Percentiles rank a stretch among this genome's conserved stretches.
Conservation (phyloP, 805 yeast genomes). For the Metschnikowia shivogae region DNA sequence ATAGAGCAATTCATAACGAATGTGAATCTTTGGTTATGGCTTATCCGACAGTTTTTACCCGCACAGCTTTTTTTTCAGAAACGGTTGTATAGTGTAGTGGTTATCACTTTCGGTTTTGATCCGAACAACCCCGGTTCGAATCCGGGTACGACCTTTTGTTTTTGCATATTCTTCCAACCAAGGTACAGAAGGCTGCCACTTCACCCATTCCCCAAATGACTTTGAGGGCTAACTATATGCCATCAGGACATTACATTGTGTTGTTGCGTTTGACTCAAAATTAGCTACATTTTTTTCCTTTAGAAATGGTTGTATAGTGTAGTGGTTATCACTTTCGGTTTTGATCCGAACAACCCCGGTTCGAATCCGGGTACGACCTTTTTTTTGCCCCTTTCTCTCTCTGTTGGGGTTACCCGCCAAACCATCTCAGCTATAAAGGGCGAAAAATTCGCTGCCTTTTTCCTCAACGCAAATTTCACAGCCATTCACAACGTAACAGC, state of each 20-base stretch:
- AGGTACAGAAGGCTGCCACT: too few species aligned
- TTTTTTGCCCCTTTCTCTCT: constrained; percentile 10
- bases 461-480: constrained; percentile 60
- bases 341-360: constrained; percentile 80
- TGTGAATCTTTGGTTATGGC: too few species aligned
- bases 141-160: constrained; percentile 67
- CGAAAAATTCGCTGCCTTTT: constrained; percentile 11
- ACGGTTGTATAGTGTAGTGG: constrained; percentile 67
- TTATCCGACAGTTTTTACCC: too few species aligned
- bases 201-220: too few species aligned
- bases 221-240: too few species aligned
- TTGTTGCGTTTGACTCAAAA: too few species aligned
- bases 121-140: constrained; percentile 82
- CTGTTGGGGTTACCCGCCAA: constrained; percentile 27
- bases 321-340: constrained; percentile 80
- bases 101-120: constrained; percentile 78
- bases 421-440: constrained; percentile 14
- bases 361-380: constrained; percentile 81
- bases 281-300: too few species aligned
- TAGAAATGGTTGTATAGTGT: constrained; percentile 52
- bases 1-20: too few species aligned
- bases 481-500: constrained; percentile 59
- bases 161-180: too few species aligned
- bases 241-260: too few species aligned
- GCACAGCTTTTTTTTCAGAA: background rate